Evolutionary conservation across 1,284 basidiomycete genomes (phyloP), one percentile per base, ranked within the genome.

Genomic region (Schizopora paradoxa): DNA sequence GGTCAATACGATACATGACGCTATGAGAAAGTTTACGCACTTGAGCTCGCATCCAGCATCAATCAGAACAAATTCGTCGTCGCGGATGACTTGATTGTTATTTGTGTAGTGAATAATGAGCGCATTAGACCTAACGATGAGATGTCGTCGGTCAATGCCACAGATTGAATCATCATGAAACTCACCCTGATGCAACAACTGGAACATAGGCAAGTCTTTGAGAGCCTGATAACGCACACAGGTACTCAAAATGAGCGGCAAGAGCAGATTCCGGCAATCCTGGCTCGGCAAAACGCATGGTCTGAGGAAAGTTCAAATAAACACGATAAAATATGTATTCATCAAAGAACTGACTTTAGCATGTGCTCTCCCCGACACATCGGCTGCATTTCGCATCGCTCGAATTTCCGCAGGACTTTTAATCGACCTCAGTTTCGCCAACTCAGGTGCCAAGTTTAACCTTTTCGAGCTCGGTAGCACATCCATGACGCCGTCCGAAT

Each of bases 21-120:
- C 33, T 52, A 14, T 27, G 40, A 46, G 41, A 23, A 8, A 19
- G 34, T 42, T 23, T 38, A 62, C 82, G 50, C 60, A 91, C 82
- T 89, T 83, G 64, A 82, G 85, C 73, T 93, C 91, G 58, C 89
- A 91, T 27, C 86, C 91, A 1, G 92, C 93, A 55, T 97, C 93
- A 47, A 96, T 79, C 6, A 96, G 71, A 5, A 96, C 73, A 52
- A 93, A 68, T 55, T 96, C 91, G n/a, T 73, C 77, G 2, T 78
- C 65, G 32, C 74, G 69, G 5, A 93, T 66, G 23, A 85, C 58
- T 48, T 89, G 87, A 61, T 94, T 84, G 61, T 96, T 96, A 23
- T 82, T 75, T 1, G 91, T 94, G 60, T 96, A 96, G 57, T 97
- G 93, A 51, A 97, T 92, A 27, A 91, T 84, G 1, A 94, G 71